Percentiles rank a stretch among this genome's conserved stretches.
Conservation (phyloP, 768 basidiomycete species). For the Russula vinacea region DNA sequence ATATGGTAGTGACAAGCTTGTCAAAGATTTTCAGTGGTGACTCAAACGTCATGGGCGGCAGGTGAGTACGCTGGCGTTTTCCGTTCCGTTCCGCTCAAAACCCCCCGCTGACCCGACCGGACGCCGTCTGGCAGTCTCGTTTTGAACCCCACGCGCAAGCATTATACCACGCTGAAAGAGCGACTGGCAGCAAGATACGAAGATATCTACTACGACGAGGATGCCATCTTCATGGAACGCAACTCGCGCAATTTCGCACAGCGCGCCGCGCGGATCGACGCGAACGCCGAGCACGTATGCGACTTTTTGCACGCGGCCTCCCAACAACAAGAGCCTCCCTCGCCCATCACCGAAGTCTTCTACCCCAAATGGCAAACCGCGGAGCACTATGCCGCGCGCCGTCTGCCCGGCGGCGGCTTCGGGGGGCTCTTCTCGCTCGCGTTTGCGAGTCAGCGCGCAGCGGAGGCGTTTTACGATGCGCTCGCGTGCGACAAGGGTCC, state of each 20-base stretch:
- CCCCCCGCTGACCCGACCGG: not conserved
- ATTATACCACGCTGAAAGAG: conserved; percentile 64
- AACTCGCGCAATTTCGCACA: conserved; percentile 90
- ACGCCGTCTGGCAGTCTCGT: conserved; percentile 58
- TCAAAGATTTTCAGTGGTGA: conserved; percentile 95
- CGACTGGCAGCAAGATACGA: conserved; percentile 62
- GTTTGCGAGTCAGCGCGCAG: conserved; percentile 67
- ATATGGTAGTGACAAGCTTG: conserved; percentile 88
- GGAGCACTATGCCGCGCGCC: conserved; percentile 67
- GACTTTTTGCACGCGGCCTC: conserved; percentile 68
- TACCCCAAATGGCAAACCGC: conserved; percentile 84
- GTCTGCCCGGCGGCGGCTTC: conserved; percentile 45
- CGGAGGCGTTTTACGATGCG: conserved; percentile 79
- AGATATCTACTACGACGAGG: conserved; percentile 85
- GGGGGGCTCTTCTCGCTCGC: conserved; percentile 87
- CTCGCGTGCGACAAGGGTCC: conserved; percentile 87
- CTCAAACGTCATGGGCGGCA: conserved; percentile 96
- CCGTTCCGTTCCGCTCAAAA: no score
- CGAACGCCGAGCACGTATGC: conserved; percentile 79
- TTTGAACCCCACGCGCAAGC: conserved; percentile 72
- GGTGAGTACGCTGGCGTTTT: no score
- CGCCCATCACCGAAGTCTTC: conserved; percentile 68
- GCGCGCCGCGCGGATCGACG: conserved; percentile 74
- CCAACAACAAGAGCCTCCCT: conserved; percentile 36
- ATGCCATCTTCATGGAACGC: conserved; percentile 95